Base-by-base conservation (phyloP, 2,329 filamentous ascomycete species). In the Aspergillus fumigatiaffinis region DNA sequence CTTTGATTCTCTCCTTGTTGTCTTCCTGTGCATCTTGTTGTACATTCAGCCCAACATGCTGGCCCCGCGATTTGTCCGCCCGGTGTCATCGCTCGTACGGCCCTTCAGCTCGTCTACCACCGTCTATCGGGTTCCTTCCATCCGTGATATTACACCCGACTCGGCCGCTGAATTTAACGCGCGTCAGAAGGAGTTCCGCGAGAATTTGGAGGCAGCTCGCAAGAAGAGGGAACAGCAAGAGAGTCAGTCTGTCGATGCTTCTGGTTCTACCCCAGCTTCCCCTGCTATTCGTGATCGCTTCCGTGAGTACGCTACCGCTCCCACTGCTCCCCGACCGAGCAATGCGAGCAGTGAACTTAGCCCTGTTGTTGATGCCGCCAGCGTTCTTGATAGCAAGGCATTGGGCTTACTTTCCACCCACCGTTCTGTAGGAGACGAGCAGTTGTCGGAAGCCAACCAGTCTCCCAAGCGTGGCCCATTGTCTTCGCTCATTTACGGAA, bases 401-500 rank as follows among this genome's bases (percentile, higher is more conserved):
- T 72, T 85, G 70, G 82, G 82, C 82, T 88, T 82, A 86, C 84
- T 87, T 50, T 80, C 77, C 69, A 76, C 73, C 64, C 72, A 76
- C 71, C 73, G 72, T 62, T 79, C 73, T 76, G 73, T 79, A 76
- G 76, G 78, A 71, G 81, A 86, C 79, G 80, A 80, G 75, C 81
- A 82, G 67, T 78, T 81, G 67, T 81, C 84, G 61, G 84, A 90
- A 68, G 79, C 82, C 61, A 80, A 79, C 56, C 82, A 85, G 63
- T 71, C 81, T 52, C 79, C 83, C 55, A 89, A 87, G 72, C 89
- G 89, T 60, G 88, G 85, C 17, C 85, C 90, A 42, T 77, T 99
- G 57, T 89, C 90, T 38, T 93, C 88, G 66, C 85, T 99, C 66
- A 96, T 99, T 72, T 97, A 99, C 77, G 94, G 94, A 69, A 99